A percentile compares a stretch with the other conserved stretches of the same genome.
Evolutionary conservation across 139 green algal species (phyloP).

Genomic region (Chlorella ohadii): DNA sequence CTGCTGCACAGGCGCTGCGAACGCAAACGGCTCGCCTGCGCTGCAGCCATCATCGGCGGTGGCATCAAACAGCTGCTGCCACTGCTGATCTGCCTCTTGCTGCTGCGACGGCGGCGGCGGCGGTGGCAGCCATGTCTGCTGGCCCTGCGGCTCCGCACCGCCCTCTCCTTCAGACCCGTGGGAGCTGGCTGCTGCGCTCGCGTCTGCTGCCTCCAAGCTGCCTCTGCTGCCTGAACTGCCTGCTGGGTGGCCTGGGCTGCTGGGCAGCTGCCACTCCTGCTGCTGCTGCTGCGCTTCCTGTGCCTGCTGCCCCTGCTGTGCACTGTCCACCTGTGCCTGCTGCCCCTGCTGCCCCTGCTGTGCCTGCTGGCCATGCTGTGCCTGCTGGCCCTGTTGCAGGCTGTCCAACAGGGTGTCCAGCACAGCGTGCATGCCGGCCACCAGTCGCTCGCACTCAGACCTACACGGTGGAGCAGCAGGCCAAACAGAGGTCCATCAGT

Average conservation of each 20-base stretch:
- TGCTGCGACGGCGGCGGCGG: no score
- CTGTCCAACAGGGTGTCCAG: neutral
- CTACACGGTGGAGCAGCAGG: neutral
- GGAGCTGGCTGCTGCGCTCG: no score
- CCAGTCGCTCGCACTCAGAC: conserved; percentile 17
- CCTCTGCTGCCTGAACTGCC: neutral
- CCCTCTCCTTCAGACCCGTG: neutral
- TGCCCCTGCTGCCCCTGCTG: neutral
- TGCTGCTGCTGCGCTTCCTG: neutral
- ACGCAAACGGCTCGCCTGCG: neutral
- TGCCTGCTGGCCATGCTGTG: neutral
- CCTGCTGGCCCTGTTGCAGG: neutral
- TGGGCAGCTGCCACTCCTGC: neutral
- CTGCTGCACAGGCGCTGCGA: neutral
- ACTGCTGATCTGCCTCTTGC: neutral
- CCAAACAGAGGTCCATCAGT: no score
- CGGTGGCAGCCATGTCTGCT: neutral
- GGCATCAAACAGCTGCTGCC: neutral
- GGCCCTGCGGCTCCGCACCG: neutral
- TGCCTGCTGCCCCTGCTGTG: neutral
- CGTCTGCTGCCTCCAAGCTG: no score
- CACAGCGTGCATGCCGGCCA: conserved; percentile 3
- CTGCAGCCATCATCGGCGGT: neutral
- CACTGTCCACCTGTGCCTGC: neutral
- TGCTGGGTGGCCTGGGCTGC: neutral